A percentile compares a stretch with the other conserved stretches of the same genome.
phyloP scores from a whole-genome alignment of 768 basidiomycete species.

The Tephrocybe sp. region DNA sequence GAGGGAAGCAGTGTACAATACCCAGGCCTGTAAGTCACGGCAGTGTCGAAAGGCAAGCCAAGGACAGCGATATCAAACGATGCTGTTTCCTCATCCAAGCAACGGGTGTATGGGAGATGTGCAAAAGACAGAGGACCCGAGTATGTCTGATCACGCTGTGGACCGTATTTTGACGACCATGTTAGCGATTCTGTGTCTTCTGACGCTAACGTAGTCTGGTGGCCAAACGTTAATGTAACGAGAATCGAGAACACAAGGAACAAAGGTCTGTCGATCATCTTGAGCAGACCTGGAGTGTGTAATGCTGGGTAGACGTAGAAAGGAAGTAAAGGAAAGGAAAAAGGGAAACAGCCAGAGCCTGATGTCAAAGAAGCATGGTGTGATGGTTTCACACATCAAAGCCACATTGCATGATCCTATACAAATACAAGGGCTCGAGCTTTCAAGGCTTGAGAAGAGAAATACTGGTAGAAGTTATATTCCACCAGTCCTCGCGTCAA shows the following conservation, averaged over 20 bases:
- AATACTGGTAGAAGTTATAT: not conserved
- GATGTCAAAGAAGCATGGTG: no score
- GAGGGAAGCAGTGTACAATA: conserved; percentile 25
- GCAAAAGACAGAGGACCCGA: conserved; percentile 83
- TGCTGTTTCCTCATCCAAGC: conserved; percentile 54
- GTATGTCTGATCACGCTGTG: conserved; percentile 69
- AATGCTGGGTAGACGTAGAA: no score
- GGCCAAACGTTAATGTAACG: not conserved
- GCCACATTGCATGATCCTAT: no score
- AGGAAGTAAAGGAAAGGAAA: no score
- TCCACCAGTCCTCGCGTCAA: conserved; percentile 32
- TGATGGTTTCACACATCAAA: no score
- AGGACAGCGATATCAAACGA: conserved; percentile 76
- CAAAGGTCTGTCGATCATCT: not conserved
- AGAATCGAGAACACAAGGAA: conserved; percentile 2
- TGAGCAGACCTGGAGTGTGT: not conserved
- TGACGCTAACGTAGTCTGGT: conserved; percentile 9
- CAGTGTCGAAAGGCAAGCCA: conserved; percentile 80
- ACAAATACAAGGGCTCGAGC: not conserved
- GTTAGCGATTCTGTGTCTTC: conserved; percentile 24
- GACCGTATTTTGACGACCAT: conserved; percentile 76
- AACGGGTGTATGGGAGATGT: conserved; percentile 71
- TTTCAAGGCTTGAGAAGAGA: not conserved
- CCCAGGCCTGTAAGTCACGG: conserved; percentile 56
- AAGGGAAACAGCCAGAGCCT: no score